Percentiles rank a stretch among this genome's conserved stretches.
Conservation (phyloP, 306 rosid species). For the Glycyrrhiza uralensis region DNA sequence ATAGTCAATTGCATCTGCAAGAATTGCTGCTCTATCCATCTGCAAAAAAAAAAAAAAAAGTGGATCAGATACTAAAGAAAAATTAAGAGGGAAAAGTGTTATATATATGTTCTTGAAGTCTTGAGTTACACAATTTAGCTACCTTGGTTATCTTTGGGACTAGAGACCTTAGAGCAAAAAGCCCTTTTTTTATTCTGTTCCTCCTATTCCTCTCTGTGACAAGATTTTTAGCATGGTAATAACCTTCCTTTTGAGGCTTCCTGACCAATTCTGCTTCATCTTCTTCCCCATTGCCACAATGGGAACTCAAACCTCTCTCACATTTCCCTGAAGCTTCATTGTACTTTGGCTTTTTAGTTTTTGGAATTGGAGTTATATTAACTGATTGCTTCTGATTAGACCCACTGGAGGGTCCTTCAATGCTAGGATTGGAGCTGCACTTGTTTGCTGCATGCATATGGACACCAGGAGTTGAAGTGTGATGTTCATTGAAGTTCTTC, state of each 20-base stretch:
- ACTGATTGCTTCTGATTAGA: constrained; percentile 40
- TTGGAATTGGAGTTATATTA: constrained; percentile 18
- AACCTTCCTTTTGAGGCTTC: constrained; percentile 36
- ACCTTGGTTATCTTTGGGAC: constrained; percentile 92
- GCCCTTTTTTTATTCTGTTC: constrained; percentile 50
- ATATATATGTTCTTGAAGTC: background rate
- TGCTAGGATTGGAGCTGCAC: constrained; percentile 43
- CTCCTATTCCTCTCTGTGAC: constrained; percentile 82
- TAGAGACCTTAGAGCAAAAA: constrained; percentile 58
- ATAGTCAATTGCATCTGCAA: constrained; percentile 64
- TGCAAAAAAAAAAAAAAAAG: constrained; percentile 24
- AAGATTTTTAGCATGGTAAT: constrained; percentile 62
- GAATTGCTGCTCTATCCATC: constrained; percentile 76
- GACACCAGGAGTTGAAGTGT: constrained; percentile 28
- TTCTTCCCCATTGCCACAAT: constrained; percentile 30
- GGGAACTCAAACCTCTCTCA: constrained; percentile 21
- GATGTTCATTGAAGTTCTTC: constrained; percentile 34
- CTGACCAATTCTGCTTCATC: constrained; percentile 18
- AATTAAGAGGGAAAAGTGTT: background rate
- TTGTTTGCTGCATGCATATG: constrained; percentile 27
- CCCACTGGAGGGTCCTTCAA: constrained; percentile 54
- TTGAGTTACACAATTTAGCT: background rate
- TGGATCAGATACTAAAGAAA: background rate
- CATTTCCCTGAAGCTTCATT: constrained; percentile 28
- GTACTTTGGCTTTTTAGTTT: constrained; percentile 20